phyloP scores from a whole-genome alignment of 2,329 filamentous ascomycete species.

The Colletotrichum sp. region DNA sequence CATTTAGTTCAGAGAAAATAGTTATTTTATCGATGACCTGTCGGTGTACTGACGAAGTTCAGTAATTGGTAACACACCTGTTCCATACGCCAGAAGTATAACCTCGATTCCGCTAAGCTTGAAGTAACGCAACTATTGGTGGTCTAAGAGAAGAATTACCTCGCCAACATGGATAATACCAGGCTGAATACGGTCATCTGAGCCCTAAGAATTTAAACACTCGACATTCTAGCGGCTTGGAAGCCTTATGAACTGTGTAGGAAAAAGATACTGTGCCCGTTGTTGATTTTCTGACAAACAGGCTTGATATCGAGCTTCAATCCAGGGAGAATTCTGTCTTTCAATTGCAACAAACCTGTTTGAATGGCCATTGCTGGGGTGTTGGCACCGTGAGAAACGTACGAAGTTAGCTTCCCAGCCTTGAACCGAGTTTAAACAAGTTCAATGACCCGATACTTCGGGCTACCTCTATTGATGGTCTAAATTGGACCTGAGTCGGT shows the following conservation, averaged over 20 bases:
- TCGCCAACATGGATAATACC: no score
- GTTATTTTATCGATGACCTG: rapidly evolving
- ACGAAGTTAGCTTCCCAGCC: not conserved
- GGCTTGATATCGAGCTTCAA: not conserved
- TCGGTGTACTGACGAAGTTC: not conserved
- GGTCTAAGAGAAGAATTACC: no score
- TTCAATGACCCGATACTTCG: not conserved
- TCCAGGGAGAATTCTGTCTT: not conserved
- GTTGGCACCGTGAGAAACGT: not conserved
- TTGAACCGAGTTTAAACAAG: no score
- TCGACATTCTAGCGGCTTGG: no score
- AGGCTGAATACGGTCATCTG: no score
- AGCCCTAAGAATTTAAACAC: no score
- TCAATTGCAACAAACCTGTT: not conserved
- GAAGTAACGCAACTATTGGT: not conserved
- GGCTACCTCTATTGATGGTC: not conserved
- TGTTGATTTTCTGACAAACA: not conserved
- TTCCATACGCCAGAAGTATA: no score
- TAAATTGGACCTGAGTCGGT: not conserved
- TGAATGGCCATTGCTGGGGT: not conserved
- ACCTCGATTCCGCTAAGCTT: not conserved
- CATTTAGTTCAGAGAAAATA: not conserved
- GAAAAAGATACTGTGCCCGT: not conserved
- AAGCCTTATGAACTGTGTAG: no score
- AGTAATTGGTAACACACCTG: not conserved